phyloP scores from a whole-genome alignment of 1,139 yeast species.

The Suhomyces anneliseae region DNA sequence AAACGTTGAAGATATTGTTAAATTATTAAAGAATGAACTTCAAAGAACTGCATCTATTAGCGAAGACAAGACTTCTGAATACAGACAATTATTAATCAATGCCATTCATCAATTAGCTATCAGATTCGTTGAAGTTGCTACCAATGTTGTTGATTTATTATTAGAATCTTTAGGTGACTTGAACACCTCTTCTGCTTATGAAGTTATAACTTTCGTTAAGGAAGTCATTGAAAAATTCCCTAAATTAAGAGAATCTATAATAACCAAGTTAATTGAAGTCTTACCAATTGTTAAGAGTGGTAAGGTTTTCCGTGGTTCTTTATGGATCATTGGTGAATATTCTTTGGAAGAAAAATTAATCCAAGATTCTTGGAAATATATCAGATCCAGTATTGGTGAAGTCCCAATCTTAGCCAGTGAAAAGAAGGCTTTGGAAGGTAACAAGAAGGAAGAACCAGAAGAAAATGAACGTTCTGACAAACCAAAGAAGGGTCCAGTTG shows the following conservation, averaged over 20 bases:
- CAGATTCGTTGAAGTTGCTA: conserved; percentile 86
- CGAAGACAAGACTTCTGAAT: conserved; percentile 79
- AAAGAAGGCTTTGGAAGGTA: conserved; percentile 43
- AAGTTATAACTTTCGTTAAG: conserved; percentile 83
- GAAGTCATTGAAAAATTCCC: conserved; percentile 95
- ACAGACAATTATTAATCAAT: conserved; percentile 83
- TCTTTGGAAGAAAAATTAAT: conserved; percentile 70
- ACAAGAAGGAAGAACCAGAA: conserved; percentile 27
- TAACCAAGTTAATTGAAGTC: conserved; percentile 62
- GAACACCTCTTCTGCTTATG: conserved; percentile 83
- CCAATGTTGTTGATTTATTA: conserved; percentile 83
- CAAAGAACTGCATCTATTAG: conserved; percentile 66
- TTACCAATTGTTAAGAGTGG: conserved; percentile 77
- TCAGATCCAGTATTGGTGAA: conserved; percentile 84
- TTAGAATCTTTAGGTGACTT: conserved; percentile 85
- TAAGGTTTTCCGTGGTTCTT: conserved; percentile 87
- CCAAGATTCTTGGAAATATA: conserved; percentile 83
- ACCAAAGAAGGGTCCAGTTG: conserved; percentile 66
- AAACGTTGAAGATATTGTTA: conserved; percentile 92
- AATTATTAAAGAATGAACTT: conserved; percentile 87
- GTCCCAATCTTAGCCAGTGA: conserved; percentile 85
- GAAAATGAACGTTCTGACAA: conserved; percentile 23
- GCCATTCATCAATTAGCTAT: conserved; percentile 91
- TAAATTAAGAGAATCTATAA: conserved; percentile 64
- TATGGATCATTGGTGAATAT: conserved; percentile 97